Base-by-base conservation (phyloP, 139 green algal genomes). In the Parachlorella kessleri region DNA sequence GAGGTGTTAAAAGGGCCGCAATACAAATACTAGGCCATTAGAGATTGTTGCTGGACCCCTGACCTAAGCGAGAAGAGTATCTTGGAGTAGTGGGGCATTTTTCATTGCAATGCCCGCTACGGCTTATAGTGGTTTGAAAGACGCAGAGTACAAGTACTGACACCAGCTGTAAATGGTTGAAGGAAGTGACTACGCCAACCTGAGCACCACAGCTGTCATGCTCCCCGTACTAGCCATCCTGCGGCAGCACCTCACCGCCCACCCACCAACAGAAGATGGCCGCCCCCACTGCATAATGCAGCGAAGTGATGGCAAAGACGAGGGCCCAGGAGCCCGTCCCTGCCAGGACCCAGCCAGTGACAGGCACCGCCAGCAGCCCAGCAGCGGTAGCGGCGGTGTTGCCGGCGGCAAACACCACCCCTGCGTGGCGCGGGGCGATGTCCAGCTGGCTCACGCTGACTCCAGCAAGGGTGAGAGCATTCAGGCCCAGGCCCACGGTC, bases 371-470 rank as follows among this genome's bases (percentile, higher is more conserved):
- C 18, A 96, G 67, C 23, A 96, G 72, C 6, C 92, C 92, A 3
- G 89, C 91, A 24, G 92, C 42, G n/a, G 92, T 96, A 30, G 90
- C 92, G 7, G 83, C 83, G 0, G 90, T 95, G 83, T 95, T 95
- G 28, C 92, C 92, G 21, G 87, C 84, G 1, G 86, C 92, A 83
- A 95, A 96, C 4, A 96, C 83, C 24, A 91, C 65, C 39, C 85
- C 90, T 59, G 48, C 91, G 75, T 96, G 84, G 18, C 84, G 80
- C 7, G 91, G 92, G 1, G 90, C 90, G 24, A 96, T 85, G 79
- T 96, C 92, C 53, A 96, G 82, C 63, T 96, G 92, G 55, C 63
- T 90, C 18, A 88, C 89, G 28, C 84, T 92, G 2, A 95, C 92
- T 1, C 86, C 92, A 1, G 83, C 92, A 8, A 95, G 89, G 0